These are phyloP conservation scores for Bauhinia variegata DNA, from an alignment of 306 rosid species.

Conservation along the genomic window DNA sequence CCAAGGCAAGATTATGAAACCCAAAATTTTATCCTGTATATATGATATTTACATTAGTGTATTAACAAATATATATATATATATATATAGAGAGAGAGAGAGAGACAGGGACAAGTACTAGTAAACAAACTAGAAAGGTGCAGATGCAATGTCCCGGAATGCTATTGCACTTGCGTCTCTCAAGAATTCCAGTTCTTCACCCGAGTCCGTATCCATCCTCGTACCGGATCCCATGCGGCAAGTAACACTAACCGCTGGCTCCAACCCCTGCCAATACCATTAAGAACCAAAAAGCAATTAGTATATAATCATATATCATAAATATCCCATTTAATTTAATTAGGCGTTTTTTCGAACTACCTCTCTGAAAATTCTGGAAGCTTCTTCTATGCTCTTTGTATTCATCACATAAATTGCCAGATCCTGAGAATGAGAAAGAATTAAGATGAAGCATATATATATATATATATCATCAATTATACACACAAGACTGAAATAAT, in stretches of 20 bases:
- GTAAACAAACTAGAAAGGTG: constrained; percentile 68
- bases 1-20: not conserved
- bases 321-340: too few relatives aligned
- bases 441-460: too few relatives aligned
- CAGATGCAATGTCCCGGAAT: constrained; percentile 57
- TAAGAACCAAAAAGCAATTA: too few relatives aligned
- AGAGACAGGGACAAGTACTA: too few relatives aligned
- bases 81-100: too few relatives aligned
- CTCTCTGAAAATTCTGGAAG: constrained; percentile 69
- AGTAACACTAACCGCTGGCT: constrained; percentile 54
- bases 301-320: too few relatives aligned
- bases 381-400: constrained; percentile 63
- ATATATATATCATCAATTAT: too few relatives aligned
- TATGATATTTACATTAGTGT: not conserved
- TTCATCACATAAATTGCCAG: constrained; percentile 60
- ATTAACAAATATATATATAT: too few relatives aligned
- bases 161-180: not conserved
- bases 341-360: too few relatives aligned
- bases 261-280: constrained; percentile 57
- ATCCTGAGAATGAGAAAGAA: constrained; percentile 47
- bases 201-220: constrained; percentile 36
- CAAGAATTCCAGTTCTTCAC: constrained; percentile 22
- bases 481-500: too few relatives aligned
- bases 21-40: constrained; percentile 31
- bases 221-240: constrained; percentile 21